Evolutionary conservation across 1,284 basidiomycete genomes (phyloP), one percentile per base, ranked within the genome.

Genomic region (Taiwanofungus camphoratus): DNA sequence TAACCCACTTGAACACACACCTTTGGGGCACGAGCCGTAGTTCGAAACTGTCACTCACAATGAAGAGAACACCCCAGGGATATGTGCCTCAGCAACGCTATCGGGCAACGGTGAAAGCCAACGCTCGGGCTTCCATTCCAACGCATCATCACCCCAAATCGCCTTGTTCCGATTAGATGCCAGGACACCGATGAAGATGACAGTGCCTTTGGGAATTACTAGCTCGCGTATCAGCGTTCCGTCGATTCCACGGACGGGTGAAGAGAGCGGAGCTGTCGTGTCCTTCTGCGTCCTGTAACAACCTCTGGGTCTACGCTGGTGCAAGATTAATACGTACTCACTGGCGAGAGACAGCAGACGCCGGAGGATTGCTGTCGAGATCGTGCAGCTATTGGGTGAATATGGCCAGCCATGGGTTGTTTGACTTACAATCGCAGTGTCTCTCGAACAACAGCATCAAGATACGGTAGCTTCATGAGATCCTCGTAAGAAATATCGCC

Each of bases 221-320:
- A 80, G 54, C 20, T 61, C 60, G 26, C 64, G 56, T 2, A 71
- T 60, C 0, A 52, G 45, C 34, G 63, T 39, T 0, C 70, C 72
- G 32, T 51, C 42, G 3, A 38, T 27, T n/a, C 44, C 50, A 8
- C 15, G 36, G 19, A 51, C 45, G 3, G 51, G 51, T 46, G 55
- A 18, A 15, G 49, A 51, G 23, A 48, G 49, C 56, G 55, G 42
- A 56, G 57, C 24, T 42, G 49, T 37, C 37, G 48, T 39, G 42
- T 43, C 22, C 46, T 50, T 55, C 4, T 7, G 13, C 45, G 48
- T 40, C 27, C 43, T 32, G 24, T 29, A n/a, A n/a, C n/a, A n/a
- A n/a, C n/a, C n/a, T n/a, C n/a, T n/a, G n/a, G n/a, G 11, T 2
- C 20, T 4, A 18, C 7, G 18, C 19, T 22, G 18, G 1, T 5